Evolutionary conservation across 306 rosid species (phyloP), one percentile per base, ranked within the genome.

Genomic region (Malus sylvestris): DNA sequence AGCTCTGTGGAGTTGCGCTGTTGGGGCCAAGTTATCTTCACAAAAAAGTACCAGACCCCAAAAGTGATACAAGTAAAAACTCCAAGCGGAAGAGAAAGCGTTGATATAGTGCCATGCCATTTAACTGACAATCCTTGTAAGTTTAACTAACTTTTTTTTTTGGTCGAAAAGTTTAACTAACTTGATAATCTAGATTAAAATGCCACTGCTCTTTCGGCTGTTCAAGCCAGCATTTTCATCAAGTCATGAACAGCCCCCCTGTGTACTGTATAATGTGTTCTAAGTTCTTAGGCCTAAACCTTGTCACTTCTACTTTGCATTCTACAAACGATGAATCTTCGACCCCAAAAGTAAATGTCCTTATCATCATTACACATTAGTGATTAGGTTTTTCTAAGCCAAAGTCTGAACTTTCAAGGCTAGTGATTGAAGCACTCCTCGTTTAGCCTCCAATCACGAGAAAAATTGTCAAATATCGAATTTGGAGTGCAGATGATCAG

Each of bases 1-100:
- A 82, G 96, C 97, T 45, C 67, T 92, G 78, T 92, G 98, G 97
- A 95, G 96, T 84, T 81, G 57, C 71, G 87, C 87, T 61, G 57
- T 84, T 4, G 90, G 83, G 62, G 74, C 52, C 27, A 88, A 89
- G 82, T 76, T 76, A 51, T 71, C 91, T 75, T 75, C 89, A 18
- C 70, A 80, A 29, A 35, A 35, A 77, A 57, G 38, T 78, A 71
- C 49, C 80, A 75, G 86, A 78, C 14, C 45, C 87, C 44, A 81
- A 87, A 80, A 80, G 52, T 71, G 79, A 81, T 15, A 65, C 81
- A 18, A 71, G 73, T 63, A 83, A 64, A 67, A 75, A 59, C 84
- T 67, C 87, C 76, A 88, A 89, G 81, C 83, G 91, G 76, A 95
- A 90, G 91, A 87, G 97, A 69, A 88, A 84, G 60, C 81, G 83